Base-by-base conservation (phyloP, 768 basidiomycete genomes). In the Auricularia sp. region DNA sequence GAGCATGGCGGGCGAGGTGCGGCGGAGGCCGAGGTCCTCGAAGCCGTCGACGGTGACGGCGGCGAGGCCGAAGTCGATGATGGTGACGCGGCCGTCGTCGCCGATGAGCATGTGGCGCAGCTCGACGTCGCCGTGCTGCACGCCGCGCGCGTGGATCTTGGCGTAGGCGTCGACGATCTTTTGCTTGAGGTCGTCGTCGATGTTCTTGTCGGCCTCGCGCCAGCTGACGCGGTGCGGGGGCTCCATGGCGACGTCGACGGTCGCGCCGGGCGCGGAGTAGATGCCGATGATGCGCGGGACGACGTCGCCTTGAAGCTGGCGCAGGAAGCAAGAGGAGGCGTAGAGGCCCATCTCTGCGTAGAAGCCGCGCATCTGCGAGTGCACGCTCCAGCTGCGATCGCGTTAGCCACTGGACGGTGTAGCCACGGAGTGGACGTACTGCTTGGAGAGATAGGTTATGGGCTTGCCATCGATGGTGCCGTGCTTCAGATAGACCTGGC, bases 191-290 rank as follows among this genome's bases (percentile, higher is more conserved):
- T 77, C 71, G 6, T 72, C 68, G 21, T 74, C 67, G 84, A 87
- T 87, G 53, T 76, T 78, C 2, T 79, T 71, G 3, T 79, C 82
- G 14, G 87, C 83, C 67, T 86, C 81, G 66, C 84, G 78, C 85
- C 86, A 87, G 71, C 86, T 84, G 6, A 78, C 77, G 16, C 73
- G 74, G 67, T 87, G 83, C 0, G 86, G 86, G 16, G 80, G 73
- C 67, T 82, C 83, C 77, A 84, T 81, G 12, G 79, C 76, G 35
- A 76, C 58, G 5, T 81, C 69, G 68, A 77, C 77, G 58, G 82
- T 73, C 10, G 73, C 69, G 61, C 74, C 74, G 34, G 77, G 69
- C 66, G 73, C 71, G 23, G 76, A 66, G 70, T 79, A 79, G 23
- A 69, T 76, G 47, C 80, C 80, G 61, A 87, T 83, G 64, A 87